These are phyloP conservation scores for Zelonia costaricensis DNA, from an alignment of 208 protist genomes.

Conservation along the genomic window DNA sequence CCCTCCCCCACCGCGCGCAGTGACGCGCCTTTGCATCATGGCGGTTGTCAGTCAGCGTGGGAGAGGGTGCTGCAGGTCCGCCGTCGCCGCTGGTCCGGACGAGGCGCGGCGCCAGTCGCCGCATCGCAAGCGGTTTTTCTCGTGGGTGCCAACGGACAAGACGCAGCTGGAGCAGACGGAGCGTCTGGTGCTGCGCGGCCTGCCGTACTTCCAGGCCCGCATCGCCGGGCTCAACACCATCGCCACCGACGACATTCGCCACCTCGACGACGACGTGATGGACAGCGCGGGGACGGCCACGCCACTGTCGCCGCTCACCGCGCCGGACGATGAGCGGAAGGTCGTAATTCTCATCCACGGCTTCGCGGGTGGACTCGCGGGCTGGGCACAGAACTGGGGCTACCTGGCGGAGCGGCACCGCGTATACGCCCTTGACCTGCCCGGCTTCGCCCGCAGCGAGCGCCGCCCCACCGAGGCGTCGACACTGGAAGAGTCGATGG, in stretches of 20 bases:
- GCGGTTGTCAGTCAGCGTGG: too few species aligned
- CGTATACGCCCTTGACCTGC: constrained; percentile 62
- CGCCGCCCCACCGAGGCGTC: constrained; percentile 18
- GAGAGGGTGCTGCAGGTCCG: too few species aligned
- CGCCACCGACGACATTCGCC: constrained; percentile 38
- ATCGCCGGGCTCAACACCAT: constrained; percentile 64
- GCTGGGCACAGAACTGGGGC: constrained; percentile 70
- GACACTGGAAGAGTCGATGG: constrained; percentile 39
- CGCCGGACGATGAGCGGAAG: constrained; percentile 12
- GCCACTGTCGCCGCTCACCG: background rate
- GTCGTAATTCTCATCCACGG: constrained; percentile 62
- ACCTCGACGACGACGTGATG: constrained; percentile 14
- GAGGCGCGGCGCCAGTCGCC: constrained; percentile 6
- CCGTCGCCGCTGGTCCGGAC: too few species aligned
- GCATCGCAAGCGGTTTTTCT: constrained; percentile 36
- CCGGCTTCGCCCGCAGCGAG: constrained; percentile 60
- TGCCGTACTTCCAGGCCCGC: constrained; percentile 30
- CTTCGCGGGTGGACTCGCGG: constrained; percentile 60
- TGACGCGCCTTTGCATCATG: too few species aligned
- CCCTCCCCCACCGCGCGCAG: too few species aligned
- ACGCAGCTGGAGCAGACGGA: constrained; percentile 31
- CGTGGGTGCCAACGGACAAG: constrained; percentile 40
- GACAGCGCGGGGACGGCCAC: background rate
- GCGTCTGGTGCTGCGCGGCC: constrained; percentile 28
- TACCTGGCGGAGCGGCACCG: constrained; percentile 44